Percentiles rank a stretch among this genome's conserved stretches.
phyloP scores from a whole-genome alignment of 495 filamentous ascomycete genomes.

The Tuber aestivum region DNA sequence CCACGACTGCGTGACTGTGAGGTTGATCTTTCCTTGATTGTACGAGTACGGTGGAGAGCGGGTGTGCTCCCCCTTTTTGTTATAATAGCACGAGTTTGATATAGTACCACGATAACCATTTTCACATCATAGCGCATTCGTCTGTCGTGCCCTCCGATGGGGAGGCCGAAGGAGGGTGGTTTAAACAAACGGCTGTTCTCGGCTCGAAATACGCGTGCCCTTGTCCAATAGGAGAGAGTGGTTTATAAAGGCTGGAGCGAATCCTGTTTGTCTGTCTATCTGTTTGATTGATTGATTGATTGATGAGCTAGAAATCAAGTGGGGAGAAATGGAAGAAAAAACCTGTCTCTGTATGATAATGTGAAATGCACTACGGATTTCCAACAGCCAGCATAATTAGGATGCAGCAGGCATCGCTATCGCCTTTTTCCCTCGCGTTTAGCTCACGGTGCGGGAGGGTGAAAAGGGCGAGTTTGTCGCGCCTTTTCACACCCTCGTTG shows the following conservation, averaged over 20 bases:
- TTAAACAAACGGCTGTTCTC: neutral
- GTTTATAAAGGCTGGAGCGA: neutral
- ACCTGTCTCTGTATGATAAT: neutral
- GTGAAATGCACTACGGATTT: neutral
- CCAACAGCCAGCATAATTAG: neutral
- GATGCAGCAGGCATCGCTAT: neutral
- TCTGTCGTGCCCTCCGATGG: neutral
- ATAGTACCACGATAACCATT: neutral
- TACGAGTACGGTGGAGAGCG: neutral
- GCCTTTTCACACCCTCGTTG: too few relatives aligned
- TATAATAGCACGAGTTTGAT: too few relatives aligned
- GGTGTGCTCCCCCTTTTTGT: neutral
- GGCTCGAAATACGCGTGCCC: neutral
- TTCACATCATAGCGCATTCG: neutral
- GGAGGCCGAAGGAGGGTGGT: neutral
- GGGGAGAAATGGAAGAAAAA: neutral
- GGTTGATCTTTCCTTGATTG: neutral
- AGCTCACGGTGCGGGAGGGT: neutral
- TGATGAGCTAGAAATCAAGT: neutral
- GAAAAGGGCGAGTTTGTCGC: too few relatives aligned
- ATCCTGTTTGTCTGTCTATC: neutral
- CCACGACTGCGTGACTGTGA: neutral
- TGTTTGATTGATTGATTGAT: neutral
- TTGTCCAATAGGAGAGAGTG: neutral
- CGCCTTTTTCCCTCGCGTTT: neutral